These are phyloP conservation scores for Jamesozyma rosinii DNA, from an alignment of 805 yeast species.

Conservation along the genomic window DNA sequence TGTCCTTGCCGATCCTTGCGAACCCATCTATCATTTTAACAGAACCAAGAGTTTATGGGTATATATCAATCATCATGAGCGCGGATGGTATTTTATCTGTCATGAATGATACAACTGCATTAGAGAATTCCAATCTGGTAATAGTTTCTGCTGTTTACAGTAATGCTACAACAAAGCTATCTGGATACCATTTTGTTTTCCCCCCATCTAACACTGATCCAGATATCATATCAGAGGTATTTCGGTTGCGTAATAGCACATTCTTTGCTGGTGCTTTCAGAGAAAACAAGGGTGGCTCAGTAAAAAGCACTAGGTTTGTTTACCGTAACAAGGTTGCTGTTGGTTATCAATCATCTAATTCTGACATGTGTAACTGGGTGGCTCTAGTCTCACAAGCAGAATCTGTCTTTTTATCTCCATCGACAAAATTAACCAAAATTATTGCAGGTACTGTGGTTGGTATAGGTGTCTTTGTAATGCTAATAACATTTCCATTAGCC, in stretches of 20 bases:
- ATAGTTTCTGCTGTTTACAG: conserved; percentile 25
- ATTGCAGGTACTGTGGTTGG: conserved; percentile 73
- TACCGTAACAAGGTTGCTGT: conserved; percentile 39
- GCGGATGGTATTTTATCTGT: conserved; percentile 38
- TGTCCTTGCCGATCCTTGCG: conserved; percentile 68
- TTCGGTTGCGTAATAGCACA: conserved; percentile 26
- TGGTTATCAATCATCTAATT: conserved; percentile 44
- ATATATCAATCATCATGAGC: conserved; percentile 48
- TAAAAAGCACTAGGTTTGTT: conserved; percentile 32
- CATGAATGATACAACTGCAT: conserved; percentile 35
- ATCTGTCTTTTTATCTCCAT: conserved; percentile 51
- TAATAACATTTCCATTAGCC: conserved; percentile 74
- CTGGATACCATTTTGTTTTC: conserved; percentile 37
- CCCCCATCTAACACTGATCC: conserved; percentile 27
- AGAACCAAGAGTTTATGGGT: conserved; percentile 59
- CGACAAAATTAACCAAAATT: conserved; percentile 51
- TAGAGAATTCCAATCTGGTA: conserved; percentile 32
- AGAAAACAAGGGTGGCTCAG: conserved; percentile 35
- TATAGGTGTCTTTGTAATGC: conserved; percentile 61
- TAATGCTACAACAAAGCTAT: conserved; percentile 18
- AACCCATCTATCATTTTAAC: conserved; percentile 58
- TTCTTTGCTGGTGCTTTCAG: conserved; percentile 32
- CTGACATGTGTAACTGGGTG: conserved; percentile 52
- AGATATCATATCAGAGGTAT: conserved; percentile 16
- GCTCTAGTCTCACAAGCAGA: conserved; percentile 60